Conservation (phyloP, 805 yeast genomes). For the Kodamaea neixiangensis region DNA sequence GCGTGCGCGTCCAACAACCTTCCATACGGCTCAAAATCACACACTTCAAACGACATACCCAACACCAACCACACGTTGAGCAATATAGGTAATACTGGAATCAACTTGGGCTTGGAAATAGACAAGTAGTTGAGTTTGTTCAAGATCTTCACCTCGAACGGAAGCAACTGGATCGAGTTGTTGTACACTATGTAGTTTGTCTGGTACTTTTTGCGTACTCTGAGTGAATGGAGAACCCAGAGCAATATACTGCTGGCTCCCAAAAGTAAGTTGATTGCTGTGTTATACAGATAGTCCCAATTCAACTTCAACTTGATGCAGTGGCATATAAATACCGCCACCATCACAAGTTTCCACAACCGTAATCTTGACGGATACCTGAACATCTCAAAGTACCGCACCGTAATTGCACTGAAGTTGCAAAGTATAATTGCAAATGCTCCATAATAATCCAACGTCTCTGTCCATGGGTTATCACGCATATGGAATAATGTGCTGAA, state of each 20-base stretch:
- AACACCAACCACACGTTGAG: conserved; percentile 34
- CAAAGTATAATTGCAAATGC: conserved; percentile 40
- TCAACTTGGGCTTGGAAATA: conserved; percentile 24
- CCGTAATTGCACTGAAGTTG: conserved; percentile 36
- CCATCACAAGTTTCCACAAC: conserved; percentile 20
- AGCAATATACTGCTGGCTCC: conserved; percentile 32
- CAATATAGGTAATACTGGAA: conserved; percentile 38
- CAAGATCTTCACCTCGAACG: conserved; percentile 39
- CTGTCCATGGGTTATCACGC: conserved; percentile 39
- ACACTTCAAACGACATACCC: conserved; percentile 36
- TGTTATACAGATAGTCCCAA: conserved; percentile 45
- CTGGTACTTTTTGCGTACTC: conserved; percentile 18
- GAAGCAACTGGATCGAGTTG: conserved; percentile 39
- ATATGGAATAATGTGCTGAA: conserved; percentile 41
- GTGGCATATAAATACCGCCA: conserved; percentile 27
- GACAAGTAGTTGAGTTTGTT: conserved; percentile 32
- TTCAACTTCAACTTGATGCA: conserved; percentile 24
- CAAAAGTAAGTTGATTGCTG: conserved; percentile 29
- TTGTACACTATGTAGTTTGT: conserved; percentile 24
- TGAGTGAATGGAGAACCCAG: conserved; percentile 37
- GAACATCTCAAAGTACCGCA: conserved; percentile 34
- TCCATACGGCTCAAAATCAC: conserved; percentile 36
- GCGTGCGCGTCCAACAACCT: conserved; percentile 85
- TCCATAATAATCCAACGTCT: conserved; percentile 43
- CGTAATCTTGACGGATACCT: conserved; percentile 15